phyloP scores from a whole-genome alignment of 2,329 filamentous ascomycete genomes.

The Colletotrichum somersetense region DNA sequence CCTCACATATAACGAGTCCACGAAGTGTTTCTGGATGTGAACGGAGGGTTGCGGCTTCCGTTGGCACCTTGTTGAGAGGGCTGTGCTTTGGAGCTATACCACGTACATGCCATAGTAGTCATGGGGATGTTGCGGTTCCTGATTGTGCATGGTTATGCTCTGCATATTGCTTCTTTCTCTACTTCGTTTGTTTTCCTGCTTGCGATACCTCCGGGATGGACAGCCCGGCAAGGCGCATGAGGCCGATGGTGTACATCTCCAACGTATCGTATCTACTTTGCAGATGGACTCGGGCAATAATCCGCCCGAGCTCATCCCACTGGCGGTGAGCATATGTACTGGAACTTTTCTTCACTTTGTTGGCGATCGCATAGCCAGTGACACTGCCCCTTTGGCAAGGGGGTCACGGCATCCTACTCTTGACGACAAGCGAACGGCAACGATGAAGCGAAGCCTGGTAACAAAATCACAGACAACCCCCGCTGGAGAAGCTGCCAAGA shows the following conservation, averaged over 20 bases:
- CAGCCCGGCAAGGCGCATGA: conserved; percentile 29
- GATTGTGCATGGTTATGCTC: background rate
- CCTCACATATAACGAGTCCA: conserved; percentile 46
- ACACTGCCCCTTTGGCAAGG: background rate
- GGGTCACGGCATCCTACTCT: background rate
- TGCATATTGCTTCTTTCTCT: background rate
- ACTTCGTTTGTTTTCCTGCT: conserved; percentile 18
- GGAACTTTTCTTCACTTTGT: background rate
- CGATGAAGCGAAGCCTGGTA: background rate
- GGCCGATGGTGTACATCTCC: conserved; percentile 9
- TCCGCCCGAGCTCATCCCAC: background rate
- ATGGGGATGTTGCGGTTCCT: background rate
- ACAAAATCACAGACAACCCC: too few relatives aligned
- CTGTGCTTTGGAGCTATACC: conserved; percentile 19
- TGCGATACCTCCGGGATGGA: conserved; percentile 17
- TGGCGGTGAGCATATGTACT: conserved; percentile 3
- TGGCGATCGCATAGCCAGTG: background rate
- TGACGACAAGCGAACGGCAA: background rate
- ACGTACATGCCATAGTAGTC: background rate
- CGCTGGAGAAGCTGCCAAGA: too few relatives aligned
- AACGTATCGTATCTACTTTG: conserved; percentile 11
- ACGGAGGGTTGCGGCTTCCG: conserved; percentile 45
- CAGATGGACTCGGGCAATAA: background rate
- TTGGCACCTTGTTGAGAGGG: conserved; percentile 41
- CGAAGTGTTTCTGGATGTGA: conserved; percentile 48